phyloP scores from a whole-genome alignment of 495 filamentous ascomycete species.

The Rusavskia elegans region DNA sequence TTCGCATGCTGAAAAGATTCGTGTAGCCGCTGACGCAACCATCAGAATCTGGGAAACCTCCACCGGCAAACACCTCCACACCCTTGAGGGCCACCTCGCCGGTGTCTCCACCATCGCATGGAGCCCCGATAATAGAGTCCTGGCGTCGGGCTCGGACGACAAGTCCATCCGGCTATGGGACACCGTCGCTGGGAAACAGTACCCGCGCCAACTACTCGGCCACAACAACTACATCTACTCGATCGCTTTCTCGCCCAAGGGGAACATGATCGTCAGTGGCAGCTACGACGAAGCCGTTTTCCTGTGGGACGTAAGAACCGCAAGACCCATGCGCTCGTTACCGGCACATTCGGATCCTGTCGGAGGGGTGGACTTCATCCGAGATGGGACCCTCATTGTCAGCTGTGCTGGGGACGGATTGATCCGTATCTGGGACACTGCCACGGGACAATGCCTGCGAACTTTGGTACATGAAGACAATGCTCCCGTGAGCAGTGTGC shows the following conservation, averaged over 20 bases:
- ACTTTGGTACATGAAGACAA: slow-evolving; percentile 96
- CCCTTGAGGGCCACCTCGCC: slow-evolving; percentile 83
- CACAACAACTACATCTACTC: slow-evolving; percentile 95
- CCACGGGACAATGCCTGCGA: slow-evolving; percentile 84
- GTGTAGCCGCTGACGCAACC: slow-evolving; percentile 61
- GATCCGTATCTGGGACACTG: slow-evolving; percentile 90
- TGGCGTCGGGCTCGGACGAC: slow-evolving; percentile 89
- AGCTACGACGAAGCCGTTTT: slow-evolving; percentile 96
- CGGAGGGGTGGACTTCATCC: slow-evolving; percentile 78
- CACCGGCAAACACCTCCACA: slow-evolving; percentile 65
- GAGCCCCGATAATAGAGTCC: slow-evolving; percentile 68
- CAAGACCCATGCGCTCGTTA: slow-evolving; percentile 68
- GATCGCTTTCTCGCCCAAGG: slow-evolving; percentile 86
- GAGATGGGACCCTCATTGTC: slow-evolving; percentile 80
- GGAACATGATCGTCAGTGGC: slow-evolving; percentile 86
- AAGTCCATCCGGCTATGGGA: slow-evolving; percentile 93
- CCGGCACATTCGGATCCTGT: slow-evolving; percentile 94
- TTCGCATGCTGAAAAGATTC: not conserved
- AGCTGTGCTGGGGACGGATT: slow-evolving; percentile 82
- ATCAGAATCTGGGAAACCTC: slow-evolving; percentile 78
- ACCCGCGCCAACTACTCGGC: slow-evolving; percentile 51
- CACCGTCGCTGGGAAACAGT: slow-evolving; percentile 50
- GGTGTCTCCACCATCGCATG: slow-evolving; percentile 83
- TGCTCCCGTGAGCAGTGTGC: slow-evolving; percentile 74
- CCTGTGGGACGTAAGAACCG: slow-evolving; percentile 84